A percentile compares a stretch with the other conserved stretches of the same genome.
phyloP scores from a whole-genome alignment of 2,329 filamentous ascomycete genomes.

The Helminthosporium solani region DNA sequence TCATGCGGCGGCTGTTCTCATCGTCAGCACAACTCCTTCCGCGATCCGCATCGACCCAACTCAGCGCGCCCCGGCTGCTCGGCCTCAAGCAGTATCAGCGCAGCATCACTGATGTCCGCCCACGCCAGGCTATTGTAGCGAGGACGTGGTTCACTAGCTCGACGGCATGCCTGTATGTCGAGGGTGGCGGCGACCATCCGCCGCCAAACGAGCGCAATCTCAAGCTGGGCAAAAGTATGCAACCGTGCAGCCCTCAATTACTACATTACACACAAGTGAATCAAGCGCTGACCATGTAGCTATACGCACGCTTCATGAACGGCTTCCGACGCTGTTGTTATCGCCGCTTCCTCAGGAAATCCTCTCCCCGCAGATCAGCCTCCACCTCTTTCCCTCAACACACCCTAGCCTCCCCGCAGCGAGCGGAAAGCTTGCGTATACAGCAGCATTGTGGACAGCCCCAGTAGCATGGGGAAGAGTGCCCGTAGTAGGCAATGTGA shows the following conservation, averaged over 20 bases:
- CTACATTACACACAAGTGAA: too few species aligned
- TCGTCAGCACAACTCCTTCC: slow-evolving; percentile 38
- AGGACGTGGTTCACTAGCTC: slow-evolving; percentile 49
- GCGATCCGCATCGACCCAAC: slow-evolving; percentile 19
- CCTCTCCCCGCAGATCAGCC: slow-evolving; percentile 61
- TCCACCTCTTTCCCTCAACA: slow-evolving; percentile 69
- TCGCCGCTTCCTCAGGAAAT: slow-evolving; percentile 63
- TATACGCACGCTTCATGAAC: slow-evolving; percentile 61
- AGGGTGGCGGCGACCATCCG: slow-evolving; percentile 45
- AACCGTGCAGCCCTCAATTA: too few species aligned
- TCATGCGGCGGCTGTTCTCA: slow-evolving; percentile 49
- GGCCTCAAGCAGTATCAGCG: slow-evolving; percentile 37
- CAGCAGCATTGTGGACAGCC: slow-evolving; percentile 91
- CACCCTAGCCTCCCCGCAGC: slow-evolving; percentile 91
- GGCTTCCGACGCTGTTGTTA: slow-evolving; percentile 61
- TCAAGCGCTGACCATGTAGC: slow-evolving; percentile 46
- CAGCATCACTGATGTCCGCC: slow-evolving; percentile 33
- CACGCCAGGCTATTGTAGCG: slow-evolving; percentile 34
- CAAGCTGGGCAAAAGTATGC: slow-evolving; percentile 62
- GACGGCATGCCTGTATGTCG: slow-evolving; percentile 26
- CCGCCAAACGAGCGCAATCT: slow-evolving; percentile 60
- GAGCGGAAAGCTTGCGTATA: slow-evolving; percentile 84
- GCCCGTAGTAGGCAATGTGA: slow-evolving; percentile 86
- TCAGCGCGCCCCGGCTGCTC: slow-evolving; percentile 29
- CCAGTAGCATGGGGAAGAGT: slow-evolving; percentile 94